Evolutionary conservation across 2,329 filamentous ascomycete genomes (phyloP).

Genomic region (Neoscytalidium dimidiatum): DNA sequence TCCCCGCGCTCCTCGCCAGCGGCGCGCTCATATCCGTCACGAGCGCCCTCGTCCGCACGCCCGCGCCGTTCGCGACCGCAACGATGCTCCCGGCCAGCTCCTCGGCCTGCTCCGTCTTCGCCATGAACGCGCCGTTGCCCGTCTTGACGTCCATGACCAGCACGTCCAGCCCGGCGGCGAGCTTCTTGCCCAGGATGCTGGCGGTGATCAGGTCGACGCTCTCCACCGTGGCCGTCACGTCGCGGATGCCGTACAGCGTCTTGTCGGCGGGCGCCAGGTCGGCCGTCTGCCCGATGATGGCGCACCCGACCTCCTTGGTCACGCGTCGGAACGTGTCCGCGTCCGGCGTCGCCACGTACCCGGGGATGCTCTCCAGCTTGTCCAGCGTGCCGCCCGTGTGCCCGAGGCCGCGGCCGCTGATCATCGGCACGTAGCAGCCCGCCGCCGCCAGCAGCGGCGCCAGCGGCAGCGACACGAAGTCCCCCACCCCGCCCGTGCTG

Average conservation of each 20-base stretch:
- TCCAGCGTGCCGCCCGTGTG: constrained; percentile 21
- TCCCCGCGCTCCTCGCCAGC: constrained; percentile 15
- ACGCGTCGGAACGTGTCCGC: constrained; percentile 12
- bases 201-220: constrained; percentile 20
- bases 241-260: constrained; percentile 18
- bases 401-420: constrained; percentile 14
- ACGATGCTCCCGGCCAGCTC: constrained; percentile 15
- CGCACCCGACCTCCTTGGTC: constrained; percentile 8
- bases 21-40: constrained; percentile 18
- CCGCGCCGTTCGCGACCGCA: constrained; percentile 17
- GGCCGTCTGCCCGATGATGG: constrained; percentile 19
- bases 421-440: constrained; percentile 21
- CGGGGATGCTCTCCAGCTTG: constrained; percentile 20
- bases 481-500: constrained; percentile 31
- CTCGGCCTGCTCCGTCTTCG: not conserved
- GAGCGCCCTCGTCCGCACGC: constrained; percentile 9
- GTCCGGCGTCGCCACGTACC: constrained; percentile 9
- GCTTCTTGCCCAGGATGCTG: constrained; percentile 18
- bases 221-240: constrained; percentile 19
- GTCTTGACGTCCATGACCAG: constrained; percentile 20
- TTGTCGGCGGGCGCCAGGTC: constrained; percentile 20
- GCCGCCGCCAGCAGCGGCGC: constrained; percentile 16
- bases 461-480: constrained; percentile 17
- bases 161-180: constrained; percentile 18
- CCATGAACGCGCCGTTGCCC: constrained; percentile 20